Evolutionary conservation across 257 asterid species (phyloP), one percentile per base, ranked within the genome.

Genomic region (Mentha longifolia): DNA sequence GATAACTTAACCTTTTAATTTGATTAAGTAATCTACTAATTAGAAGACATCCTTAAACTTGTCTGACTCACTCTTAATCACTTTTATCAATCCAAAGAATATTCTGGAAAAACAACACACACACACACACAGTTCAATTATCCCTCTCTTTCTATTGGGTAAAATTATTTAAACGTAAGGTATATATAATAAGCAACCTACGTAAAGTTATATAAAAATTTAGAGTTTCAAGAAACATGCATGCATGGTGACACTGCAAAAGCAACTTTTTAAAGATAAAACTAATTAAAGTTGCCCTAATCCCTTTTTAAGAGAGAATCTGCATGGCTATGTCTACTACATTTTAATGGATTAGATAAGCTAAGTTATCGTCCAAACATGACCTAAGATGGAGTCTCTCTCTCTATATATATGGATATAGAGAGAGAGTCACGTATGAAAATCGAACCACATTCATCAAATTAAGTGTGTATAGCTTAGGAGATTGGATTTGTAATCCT

Each of bases 221-320:
- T 14, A 14, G 3, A 1, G 16, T 5, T 31, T 6, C 3, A 57
- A 56, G 55, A 10, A 42, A 28, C 10, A 71, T 35, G 39, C 10
- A 71, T 35, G 39, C 39, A 35, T 19, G 33, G 67, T 19, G 10
- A 57, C 22, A 10, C 19, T 58, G 14, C 62, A 56, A 70, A 75
- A 61, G 68, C 31, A 56, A 70, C 57, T 71, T 63, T 71, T 62
- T 71, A 56, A 17, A 61, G 45, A 37, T 28, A 12, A 68, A 60
- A 58, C 31, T 17, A n/a, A n/a, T 63, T 63, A 60, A 77, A 74
- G 73, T 50, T 33, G 35, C 13, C 17, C 25, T 31, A 49, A 72
- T 62, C 73, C 76, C 47, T 70, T 65, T 81, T 86, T 71, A 67
- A 42, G 6, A 54, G 65, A 78, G 83, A 78, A 85, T 78, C 78